Evolutionary conservation across 441 rosid genomes (phyloP).

Genomic region (Eruca vesicaria): DNA sequence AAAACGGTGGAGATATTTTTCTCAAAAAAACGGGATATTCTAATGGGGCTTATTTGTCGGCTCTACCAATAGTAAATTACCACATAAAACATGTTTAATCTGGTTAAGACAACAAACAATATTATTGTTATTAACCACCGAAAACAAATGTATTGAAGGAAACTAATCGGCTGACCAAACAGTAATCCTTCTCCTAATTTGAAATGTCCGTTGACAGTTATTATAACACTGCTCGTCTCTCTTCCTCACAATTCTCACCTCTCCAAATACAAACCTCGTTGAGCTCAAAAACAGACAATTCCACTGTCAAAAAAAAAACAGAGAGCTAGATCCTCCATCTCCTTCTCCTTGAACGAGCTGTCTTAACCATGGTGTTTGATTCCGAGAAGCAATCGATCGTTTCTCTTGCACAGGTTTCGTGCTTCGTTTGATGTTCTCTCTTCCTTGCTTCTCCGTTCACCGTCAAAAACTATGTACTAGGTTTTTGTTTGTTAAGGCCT

Average conservation of each 20-base stretch:
- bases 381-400: slow-evolving; percentile 48
- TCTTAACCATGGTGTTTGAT: slow-evolving; percentile 57
- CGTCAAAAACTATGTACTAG: not conserved
- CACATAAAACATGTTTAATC: not conserved
- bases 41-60: not conserved
- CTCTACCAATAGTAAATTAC: not conserved
- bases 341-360: slow-evolving; percentile 17
- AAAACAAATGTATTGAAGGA: not conserved
- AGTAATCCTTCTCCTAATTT: not conserved
- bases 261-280: slow-evolving; percentile 10
- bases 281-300: slow-evolving; percentile 9
- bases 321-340: not conserved
- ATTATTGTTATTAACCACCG: not conserved
- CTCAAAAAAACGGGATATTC: not conserved
- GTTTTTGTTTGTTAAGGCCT: slow-evolving; percentile 3
- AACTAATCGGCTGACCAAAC: not conserved
- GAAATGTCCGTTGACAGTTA: not conserved
- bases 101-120: not conserved
- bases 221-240: not conserved
- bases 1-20: slow-evolving; percentile 1
- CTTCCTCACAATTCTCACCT: slow-evolving; percentile 27
- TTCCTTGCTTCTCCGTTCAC: not conserved
- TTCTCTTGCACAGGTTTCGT: slow-evolving; percentile 50
- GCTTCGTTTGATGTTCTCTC: not conserved
- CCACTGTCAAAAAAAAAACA: not conserved